Evolutionary conservation across 1,139 yeast genomes (phyloP).

Genomic region (Geotrichum bryndzae): DNA sequence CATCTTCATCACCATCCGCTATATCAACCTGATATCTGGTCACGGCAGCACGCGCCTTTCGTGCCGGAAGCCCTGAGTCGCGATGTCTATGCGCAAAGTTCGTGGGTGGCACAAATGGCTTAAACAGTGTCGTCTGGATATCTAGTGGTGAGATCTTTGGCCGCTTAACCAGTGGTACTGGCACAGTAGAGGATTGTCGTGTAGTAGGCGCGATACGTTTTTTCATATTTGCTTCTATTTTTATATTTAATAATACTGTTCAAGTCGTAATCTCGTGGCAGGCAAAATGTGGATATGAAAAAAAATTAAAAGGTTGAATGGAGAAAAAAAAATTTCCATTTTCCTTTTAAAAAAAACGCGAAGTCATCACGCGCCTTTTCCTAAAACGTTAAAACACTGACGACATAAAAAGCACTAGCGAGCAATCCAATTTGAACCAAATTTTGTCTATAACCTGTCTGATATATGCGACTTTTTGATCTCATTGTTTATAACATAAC

Average conservation of each 20-base stretch:
- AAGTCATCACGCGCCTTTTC: conserved; percentile 1
- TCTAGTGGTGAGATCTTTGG: not conserved
- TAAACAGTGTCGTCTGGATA: not conserved
- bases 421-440: not conserved
- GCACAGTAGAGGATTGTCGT: conserved; percentile 4
- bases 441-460: not conserved
- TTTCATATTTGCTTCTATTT: not conserved
- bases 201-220: conserved; percentile 7
- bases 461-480: not conserved
- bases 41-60: not conserved
- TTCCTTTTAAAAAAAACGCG: conserved; percentile 4
- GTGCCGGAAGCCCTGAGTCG: not conserved
- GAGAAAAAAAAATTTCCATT: not conserved
- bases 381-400: not conserved
- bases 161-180: conserved; percentile 1
- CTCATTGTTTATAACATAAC: too few species aligned
- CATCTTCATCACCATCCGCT: not conserved
- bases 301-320: not conserved
- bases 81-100: not conserved
- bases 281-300: not conserved
- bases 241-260: not conserved
- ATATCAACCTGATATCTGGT: not conserved
- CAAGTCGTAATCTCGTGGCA: not conserved
- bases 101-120: conserved; percentile 4
- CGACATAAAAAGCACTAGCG: not conserved